A percentile compares a stretch with the other conserved stretches of the same genome.
phyloP scores from a whole-genome alignment of 345 rosid genomes.

The Lenwebbia sp. region DNA sequence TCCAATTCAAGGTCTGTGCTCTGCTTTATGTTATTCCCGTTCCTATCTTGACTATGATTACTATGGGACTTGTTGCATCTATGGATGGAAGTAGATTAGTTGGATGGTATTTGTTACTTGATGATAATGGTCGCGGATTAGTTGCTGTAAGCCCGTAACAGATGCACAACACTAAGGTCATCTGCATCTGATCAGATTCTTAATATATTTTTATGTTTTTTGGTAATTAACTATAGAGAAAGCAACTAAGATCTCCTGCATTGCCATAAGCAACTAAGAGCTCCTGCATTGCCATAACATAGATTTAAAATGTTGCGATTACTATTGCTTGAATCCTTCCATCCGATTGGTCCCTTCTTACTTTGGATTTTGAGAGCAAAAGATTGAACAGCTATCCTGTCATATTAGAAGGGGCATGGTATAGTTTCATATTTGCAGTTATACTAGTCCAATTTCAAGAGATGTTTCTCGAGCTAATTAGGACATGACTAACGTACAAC shows the following conservation, averaged over 20 bases:
- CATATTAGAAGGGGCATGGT: not conserved
- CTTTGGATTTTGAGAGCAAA: not conserved
- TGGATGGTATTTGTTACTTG: not conserved
- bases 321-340: not conserved
- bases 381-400: not conserved
- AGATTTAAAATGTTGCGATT: not conserved
- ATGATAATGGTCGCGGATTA: not conserved
- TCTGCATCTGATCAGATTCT: not conserved
- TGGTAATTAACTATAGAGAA: not conserved
- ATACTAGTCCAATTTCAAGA: not conserved
- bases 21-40: not conserved
- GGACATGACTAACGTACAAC: not conserved
- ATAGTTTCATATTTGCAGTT: not conserved
- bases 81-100: not conserved
- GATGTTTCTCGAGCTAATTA: not conserved
- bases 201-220: not conserved
- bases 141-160: not conserved
- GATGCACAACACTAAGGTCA: not conserved
- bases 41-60: not conserved
- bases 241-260: not conserved
- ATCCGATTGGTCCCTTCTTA: not conserved
- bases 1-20: not conserved
- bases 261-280: not conserved
- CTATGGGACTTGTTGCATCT: not conserved
- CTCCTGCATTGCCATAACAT: not conserved